Base-by-base conservation (phyloP, 495 filamentous ascomycete species). In the Chlorociboria aeruginascens region DNA sequence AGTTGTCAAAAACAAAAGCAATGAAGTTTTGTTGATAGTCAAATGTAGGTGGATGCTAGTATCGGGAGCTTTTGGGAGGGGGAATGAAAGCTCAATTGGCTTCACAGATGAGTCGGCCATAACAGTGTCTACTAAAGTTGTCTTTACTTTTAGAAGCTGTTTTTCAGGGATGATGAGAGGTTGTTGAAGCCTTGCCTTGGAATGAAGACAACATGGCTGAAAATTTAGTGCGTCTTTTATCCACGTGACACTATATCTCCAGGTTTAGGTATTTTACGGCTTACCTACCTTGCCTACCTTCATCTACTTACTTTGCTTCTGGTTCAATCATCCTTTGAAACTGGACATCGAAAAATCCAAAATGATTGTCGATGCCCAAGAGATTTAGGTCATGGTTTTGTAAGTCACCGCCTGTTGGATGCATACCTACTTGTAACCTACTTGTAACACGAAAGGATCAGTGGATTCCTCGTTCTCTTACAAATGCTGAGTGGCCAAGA, bases 41-140 rank as follows among this genome's bases (percentile, higher is more conserved):
- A 95, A 66, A 51, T 85, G 85, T 25, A 94, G 56, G 63, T 93
- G 83, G 41, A 89, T 82, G 13, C 73, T 85, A 1, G 87, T 89
- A 59, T 87, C 81, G 7, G 83, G 68, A 6, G 83, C 76, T 49
- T 75, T 77, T 10, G 86, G 89, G 20, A 96, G 72, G 0, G 83
- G 79, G 46, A 95, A 77, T 1, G 87, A 82, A 33, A 95, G 66
- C 55, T 93, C 76, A 34, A 79, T 48, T 59, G 66, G 48, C 31
- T 32, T 8, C 32, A 45, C 10, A 34, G 48, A 47, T 13, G 42
- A 14, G 7, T 39, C 30, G 10, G 28, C 17, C 10, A 30, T 39
- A 12, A 11, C 20, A 6, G 39, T 20, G 28, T 45, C 42, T 31
- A 49, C 33, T 34, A 49, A 48, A 40, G 11, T 46, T 31, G 13